These are phyloP conservation scores for Botrytis cinerea DNA, from an alignment of 2,329 filamentous ascomycete species.

Conservation along the genomic window DNA sequence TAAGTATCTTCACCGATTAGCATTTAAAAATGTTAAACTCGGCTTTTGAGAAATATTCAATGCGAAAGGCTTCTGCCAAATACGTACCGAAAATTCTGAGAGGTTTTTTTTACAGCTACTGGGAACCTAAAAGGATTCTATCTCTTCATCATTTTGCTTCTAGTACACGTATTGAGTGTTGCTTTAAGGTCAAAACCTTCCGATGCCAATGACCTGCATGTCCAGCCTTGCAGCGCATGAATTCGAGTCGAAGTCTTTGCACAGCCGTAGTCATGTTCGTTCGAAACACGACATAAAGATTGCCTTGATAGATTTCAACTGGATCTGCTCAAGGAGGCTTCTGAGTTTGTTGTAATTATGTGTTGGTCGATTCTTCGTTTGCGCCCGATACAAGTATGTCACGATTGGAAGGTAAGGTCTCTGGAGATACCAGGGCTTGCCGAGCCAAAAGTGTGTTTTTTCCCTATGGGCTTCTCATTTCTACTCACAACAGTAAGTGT, in stretches of 20 bases:
- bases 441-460: not conserved
- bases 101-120: no score
- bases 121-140: not conserved
- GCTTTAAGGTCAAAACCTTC: not conserved
- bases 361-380: not conserved
- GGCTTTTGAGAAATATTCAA: no score
- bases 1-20: constrained; percentile 2
- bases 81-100: not conserved
- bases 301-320: not conserved
- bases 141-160: not conserved
- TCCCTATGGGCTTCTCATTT: not conserved
- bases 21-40: not conserved
- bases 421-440: not conserved
- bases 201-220: no score
- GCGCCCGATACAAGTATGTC: not conserved
- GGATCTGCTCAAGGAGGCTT: no score
- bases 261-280: no score
- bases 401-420: not conserved
- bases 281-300: not conserved
- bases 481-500: not conserved
- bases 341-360: no score
- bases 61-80: no score
- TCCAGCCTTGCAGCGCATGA: not conserved
- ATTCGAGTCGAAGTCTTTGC: not conserved
- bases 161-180: not conserved